Percentiles rank a stretch among this genome's conserved stretches.
Conservation (phyloP, 768 basidiomycete species). For the Mycena polygramma region DNA sequence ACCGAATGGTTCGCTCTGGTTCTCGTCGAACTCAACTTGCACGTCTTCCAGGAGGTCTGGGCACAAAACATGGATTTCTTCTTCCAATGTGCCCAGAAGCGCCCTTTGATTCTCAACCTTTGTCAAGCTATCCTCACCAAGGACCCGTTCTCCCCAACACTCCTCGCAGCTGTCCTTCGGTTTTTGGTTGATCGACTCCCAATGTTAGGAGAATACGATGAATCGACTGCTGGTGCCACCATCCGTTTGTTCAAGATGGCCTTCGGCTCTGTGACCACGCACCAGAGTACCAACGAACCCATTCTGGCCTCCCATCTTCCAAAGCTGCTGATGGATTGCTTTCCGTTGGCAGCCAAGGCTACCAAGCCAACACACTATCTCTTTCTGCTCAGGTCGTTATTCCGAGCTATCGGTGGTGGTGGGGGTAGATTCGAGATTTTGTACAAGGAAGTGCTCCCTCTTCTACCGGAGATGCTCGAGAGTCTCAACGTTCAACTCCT, state of each 20-base stretch:
- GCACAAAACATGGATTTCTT: conserved; percentile 93
- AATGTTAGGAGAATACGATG: conserved; percentile 87
- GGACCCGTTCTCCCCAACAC: conserved; percentile 80
- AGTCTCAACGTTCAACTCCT: conserved; percentile 91
- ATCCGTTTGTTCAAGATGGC: conserved; percentile 97
- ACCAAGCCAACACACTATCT: conserved; percentile 94
- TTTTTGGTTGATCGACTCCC: conserved; percentile 88
- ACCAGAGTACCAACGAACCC: conserved; percentile 84
- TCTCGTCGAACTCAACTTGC: conserved; percentile 85
- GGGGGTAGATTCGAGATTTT: conserved; percentile 94
- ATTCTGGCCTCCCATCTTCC: conserved; percentile 95
- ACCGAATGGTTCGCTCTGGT: conserved; percentile 88
- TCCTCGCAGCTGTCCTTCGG: conserved; percentile 90
- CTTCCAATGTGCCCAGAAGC: conserved; percentile 82
- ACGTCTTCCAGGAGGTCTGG: conserved; percentile 98
- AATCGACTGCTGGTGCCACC: conserved; percentile 83
- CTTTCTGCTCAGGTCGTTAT: conserved; percentile 90
- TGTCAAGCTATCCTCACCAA: conserved; percentile 87
- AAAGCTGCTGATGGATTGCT: conserved; percentile 95
- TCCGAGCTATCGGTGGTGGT: conserved; percentile 92
- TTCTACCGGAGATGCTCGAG: conserved; percentile 97
- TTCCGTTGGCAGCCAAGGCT: conserved; percentile 93
- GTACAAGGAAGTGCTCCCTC: conserved; percentile 96
- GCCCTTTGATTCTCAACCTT: conserved; percentile 84
- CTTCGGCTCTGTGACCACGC: conserved; percentile 85